These are phyloP conservation scores for Xylariaceae sp. DNA, from an alignment of 2,329 filamentous ascomycete species.

Conservation along the genomic window DNA sequence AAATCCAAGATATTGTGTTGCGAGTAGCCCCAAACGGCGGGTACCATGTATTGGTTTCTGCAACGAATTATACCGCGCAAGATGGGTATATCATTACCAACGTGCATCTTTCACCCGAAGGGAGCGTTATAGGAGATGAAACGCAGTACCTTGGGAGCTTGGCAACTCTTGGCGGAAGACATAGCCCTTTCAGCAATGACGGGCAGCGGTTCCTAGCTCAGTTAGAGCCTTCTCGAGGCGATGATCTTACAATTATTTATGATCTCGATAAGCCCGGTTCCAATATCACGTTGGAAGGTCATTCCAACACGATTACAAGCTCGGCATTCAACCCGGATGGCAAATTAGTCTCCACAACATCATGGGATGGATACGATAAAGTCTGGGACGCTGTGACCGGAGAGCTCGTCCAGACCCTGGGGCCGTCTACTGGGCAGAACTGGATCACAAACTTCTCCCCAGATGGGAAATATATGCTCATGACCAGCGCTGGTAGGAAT, in stretches of 20 bases:
- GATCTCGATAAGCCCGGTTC: slow-evolving; percentile 7
- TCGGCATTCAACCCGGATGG: neutral
- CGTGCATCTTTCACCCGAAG: slow-evolving; percentile 6
- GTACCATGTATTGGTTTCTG: slow-evolving; percentile 3
- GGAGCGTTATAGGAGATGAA: neutral
- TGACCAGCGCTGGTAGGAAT: neutral
- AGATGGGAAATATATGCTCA: neutral
- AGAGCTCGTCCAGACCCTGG: neutral
- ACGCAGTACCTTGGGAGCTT: slow-evolving; percentile 3
- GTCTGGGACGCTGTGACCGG: neutral
- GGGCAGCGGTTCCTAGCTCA: slow-evolving; percentile 5
- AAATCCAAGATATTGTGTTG: neutral
- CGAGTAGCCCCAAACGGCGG: slow-evolving; percentile 1
- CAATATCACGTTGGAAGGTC: slow-evolving; percentile 10
- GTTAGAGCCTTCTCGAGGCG: neutral
- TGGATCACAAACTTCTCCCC: neutral
- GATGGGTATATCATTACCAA: neutral
- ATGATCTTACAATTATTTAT: slow-evolving; percentile 1
- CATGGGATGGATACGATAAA: neutral
- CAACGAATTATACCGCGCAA: neutral
- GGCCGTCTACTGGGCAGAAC: neutral
- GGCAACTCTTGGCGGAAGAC: slow-evolving; percentile 5
- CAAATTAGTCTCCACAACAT: neutral
- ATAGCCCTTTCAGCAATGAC: slow-evolving; percentile 2
- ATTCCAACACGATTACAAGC: neutral